A percentile compares a stretch with the other conserved stretches of the same genome.
These are phyloP conservation scores for Pythium folliculosum DNA, from an alignment of 352 stramenopile species.

Conservation along the genomic window DNA sequence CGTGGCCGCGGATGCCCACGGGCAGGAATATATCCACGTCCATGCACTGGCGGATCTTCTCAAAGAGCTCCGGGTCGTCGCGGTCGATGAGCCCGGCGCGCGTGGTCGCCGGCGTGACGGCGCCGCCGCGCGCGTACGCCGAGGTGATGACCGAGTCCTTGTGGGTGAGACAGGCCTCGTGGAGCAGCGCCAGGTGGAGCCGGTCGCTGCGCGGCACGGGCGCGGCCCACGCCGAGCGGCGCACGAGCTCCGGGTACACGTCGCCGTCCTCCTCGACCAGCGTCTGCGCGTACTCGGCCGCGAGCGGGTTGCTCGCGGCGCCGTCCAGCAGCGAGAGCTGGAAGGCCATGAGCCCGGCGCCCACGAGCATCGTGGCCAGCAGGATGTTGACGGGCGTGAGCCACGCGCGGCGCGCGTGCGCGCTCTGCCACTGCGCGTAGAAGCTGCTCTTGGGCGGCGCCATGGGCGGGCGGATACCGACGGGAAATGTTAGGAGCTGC, in stretches of 20 bases:
- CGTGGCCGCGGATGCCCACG: slow-evolving; percentile 37
- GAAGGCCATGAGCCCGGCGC: slow-evolving; percentile 14
- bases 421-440: slow-evolving; percentile 24
- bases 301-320: neutral
- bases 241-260: slow-evolving; percentile 10
- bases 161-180: slow-evolving; percentile 43
- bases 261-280: slow-evolving; percentile 18
- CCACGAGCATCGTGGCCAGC: slow-evolving; percentile 10
- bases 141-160: slow-evolving; percentile 41
- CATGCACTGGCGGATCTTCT: slow-evolving; percentile 49
- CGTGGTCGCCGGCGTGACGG: neutral
- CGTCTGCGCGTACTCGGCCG: slow-evolving; percentile 14
- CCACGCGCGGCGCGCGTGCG: slow-evolving; percentile 16
- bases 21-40: slow-evolving; percentile 67
- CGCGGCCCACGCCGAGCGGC: slow-evolving; percentile 10
- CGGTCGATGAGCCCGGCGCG: slow-evolving; percentile 22
- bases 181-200: slow-evolving; percentile 52
- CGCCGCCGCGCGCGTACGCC: neutral
- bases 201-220: slow-evolving; percentile 25
- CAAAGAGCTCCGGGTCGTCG: slow-evolving; percentile 33
- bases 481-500: neutral
- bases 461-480: neutral
- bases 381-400: slow-evolving; percentile 28
- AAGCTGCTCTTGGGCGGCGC: slow-evolving; percentile 22
- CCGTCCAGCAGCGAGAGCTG: slow-evolving; percentile 16